Evolutionary conservation across 345 rosid species (phyloP), one percentile per base, ranked within the genome.

Genomic region (Streptanthus diversifolius): DNA sequence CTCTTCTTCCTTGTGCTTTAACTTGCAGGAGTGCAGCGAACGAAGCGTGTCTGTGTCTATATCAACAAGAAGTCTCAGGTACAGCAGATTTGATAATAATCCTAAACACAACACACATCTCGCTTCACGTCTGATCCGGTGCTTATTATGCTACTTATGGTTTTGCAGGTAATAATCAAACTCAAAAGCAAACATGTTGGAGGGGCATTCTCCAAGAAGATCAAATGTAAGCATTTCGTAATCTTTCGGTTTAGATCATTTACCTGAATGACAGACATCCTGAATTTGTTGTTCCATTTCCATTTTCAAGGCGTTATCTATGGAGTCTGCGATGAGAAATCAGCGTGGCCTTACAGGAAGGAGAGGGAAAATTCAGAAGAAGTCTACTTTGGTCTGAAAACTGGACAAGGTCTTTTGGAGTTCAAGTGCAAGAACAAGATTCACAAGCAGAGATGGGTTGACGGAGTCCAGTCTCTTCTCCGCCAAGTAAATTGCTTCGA

Each of bases 401-500:
- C 98, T 0, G 97, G 86, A 18, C 88, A 93, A 49, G 97, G 98
- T 19, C 91, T 93, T 29, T 57, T 90, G 11, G 98, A 93, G 78
- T 93, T 93, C 79, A 89, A 89, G 76, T 93, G 98, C 85, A 83
- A 85, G 80, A 83, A 64, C 85, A 86, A 88, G 83, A 64, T 80
- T 48, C 89, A 91, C 21, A 93, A 88, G 87, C 97, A 93, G 76
- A 88, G 70, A 78, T 93, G 98, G 98, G 90, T 89, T 7, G 95
- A 83, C n/a, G 87, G 84, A 59, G 85, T 89, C 66, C 87, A 85
- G 74, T 79, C 79, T 74, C 96, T 91, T 52, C 95, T 93, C 27
- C 88, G 76, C 47, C 91, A 84, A 63, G 89, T 79, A 71, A 77
- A 72, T 67, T 65, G 80, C 66, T 51, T 79, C 8, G 88, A 88